Evolutionary conservation across 805 yeast species (phyloP), one percentile per base, ranked within the genome.

Genomic region (Limtongia smithiae): DNA sequence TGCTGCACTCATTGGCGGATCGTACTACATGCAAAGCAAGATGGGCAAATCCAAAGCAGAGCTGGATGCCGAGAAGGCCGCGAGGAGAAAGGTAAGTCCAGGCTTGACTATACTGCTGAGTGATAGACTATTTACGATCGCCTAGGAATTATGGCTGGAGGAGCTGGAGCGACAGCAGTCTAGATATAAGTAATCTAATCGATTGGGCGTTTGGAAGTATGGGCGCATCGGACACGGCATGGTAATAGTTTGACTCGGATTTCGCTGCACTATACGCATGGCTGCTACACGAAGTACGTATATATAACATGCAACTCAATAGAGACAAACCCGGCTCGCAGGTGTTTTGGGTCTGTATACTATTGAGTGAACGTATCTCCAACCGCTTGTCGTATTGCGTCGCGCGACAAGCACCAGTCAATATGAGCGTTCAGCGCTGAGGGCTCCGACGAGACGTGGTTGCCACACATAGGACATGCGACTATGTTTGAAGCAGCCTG

Each of bases 121-220:
- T 9, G n/a, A 15, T 8, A 2, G 9, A 18, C 3, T 21, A 9
- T n/a, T 24, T 14, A 12, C 33, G 17, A 11, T n/a, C 11, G 14
- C 28, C 15, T 91, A 87, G 65, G 72, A 71, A 58, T 64, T 87
- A 48, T 87, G 95, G 95, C 82, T 86, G 50, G 86, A 83, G 62
- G 61, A 60, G 27, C 73, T 86, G 62, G 95, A 86, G 61, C 77
- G 57, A 24, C 51, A 49, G 25, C 48, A 46, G 11, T 46, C 37
- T 17, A 37, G 7, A 21, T 7, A 18, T 12, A 20, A n/a, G 18
- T 8, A 20, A 32, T n/a, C n/a, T n/a, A n/a, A n/a, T n/a, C n/a
- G n/a, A n/a, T n/a, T n/a, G n/a, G n/a, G n/a, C n/a, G n/a, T n/a
- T n/a, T n/a, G n/a, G n/a, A n/a, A n/a, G n/a, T n/a, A n/a, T n/a